A percentile compares a stretch with the other conserved stretches of the same genome.
These are phyloP conservation scores for Aspergillus brunneoviolaceus DNA, from an alignment of 2,329 filamentous ascomycete genomes.

Conservation along the genomic window DNA sequence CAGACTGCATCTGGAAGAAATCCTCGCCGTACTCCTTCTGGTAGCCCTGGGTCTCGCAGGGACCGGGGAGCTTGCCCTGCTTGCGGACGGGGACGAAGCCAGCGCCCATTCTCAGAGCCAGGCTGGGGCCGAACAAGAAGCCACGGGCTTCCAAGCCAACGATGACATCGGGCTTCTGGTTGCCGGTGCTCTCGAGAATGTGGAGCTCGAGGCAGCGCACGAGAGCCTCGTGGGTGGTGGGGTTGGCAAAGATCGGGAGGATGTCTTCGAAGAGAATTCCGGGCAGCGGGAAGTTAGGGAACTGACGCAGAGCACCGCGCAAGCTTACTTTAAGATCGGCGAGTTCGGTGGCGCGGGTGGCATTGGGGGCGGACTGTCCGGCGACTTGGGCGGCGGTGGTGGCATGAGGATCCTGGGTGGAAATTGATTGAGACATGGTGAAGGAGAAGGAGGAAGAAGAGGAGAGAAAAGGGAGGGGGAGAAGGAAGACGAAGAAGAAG, in stretches of 20 bases:
- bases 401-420: slow-evolving; percentile 37
- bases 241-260: slow-evolving; percentile 87
- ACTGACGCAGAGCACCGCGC: slow-evolving; percentile 74
- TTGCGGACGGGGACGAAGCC: slow-evolving; percentile 93
- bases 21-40: slow-evolving; percentile 96
- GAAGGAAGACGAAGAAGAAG: not conserved
- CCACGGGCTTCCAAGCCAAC: slow-evolving; percentile 92
- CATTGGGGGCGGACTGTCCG: slow-evolving; percentile 46
- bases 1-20: slow-evolving; percentile 92
- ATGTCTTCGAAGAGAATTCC: slow-evolving; percentile 98
- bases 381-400: slow-evolving; percentile 42
- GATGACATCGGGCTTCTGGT: slow-evolving; percentile 76
- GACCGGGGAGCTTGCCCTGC: slow-evolving; percentile 90
- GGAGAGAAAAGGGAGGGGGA: slow-evolving; percentile 19
- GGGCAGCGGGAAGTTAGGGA: slow-evolving; percentile 85
- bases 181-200: slow-evolving; percentile 62
- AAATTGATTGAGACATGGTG: slow-evolving; percentile 43
- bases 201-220: slow-evolving; percentile 84
- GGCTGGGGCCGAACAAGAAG: slow-evolving; percentile 88
- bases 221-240: slow-evolving; percentile 70
- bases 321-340: slow-evolving; percentile 66
- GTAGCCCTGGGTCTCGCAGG: slow-evolving; percentile 79
- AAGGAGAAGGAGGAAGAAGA: slow-evolving; percentile 18
- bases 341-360: slow-evolving; percentile 55
- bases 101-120: slow-evolving; percentile 79